Percentiles rank a stretch among this genome's conserved stretches.
These are phyloP conservation scores for Clarireedia monteithiana DNA, from an alignment of 2,329 filamentous ascomycete genomes.

Conservation along the genomic window DNA sequence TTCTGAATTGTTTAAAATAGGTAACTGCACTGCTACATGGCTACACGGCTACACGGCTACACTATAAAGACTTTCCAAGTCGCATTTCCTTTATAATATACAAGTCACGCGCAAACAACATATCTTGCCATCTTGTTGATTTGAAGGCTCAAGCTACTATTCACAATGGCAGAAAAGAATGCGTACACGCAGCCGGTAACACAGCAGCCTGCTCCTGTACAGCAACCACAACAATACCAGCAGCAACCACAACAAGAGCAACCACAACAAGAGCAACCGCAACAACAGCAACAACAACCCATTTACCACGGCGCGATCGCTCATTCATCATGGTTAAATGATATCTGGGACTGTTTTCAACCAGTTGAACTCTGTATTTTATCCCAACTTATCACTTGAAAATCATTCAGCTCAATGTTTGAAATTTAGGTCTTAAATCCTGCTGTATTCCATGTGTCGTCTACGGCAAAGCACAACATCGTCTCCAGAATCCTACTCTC, in stretches of 20 bases:
- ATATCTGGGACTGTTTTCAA: conserved; percentile 4
- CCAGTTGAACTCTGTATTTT: conserved; percentile 1
- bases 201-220: not conserved
- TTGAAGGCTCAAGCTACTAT: not conserved
- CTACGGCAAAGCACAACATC: conserved; percentile 22
- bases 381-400: not conserved
- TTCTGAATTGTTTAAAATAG: not conserved
- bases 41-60: not conserved
- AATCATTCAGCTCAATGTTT: not conserved
- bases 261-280: not conserved
- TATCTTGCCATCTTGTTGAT: not conserved
- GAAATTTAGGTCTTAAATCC: conserved; percentile 17
- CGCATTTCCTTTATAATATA: not conserved
- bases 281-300: not conserved
- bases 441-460: conserved; percentile 25
- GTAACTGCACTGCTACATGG: not conserved
- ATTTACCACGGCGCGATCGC: not conserved
- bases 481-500: conserved; percentile 19
- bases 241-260: not conserved
- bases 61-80: not conserved
- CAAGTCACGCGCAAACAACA: too few species aligned
- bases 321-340: conserved; percentile 2
- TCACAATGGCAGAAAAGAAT: not conserved
- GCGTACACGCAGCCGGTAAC: not conserved
- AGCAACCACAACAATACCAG: not conserved